Evolutionary conservation across 2,329 filamentous ascomycete species (phyloP).

Genomic region (Botrytis fragariae): DNA sequence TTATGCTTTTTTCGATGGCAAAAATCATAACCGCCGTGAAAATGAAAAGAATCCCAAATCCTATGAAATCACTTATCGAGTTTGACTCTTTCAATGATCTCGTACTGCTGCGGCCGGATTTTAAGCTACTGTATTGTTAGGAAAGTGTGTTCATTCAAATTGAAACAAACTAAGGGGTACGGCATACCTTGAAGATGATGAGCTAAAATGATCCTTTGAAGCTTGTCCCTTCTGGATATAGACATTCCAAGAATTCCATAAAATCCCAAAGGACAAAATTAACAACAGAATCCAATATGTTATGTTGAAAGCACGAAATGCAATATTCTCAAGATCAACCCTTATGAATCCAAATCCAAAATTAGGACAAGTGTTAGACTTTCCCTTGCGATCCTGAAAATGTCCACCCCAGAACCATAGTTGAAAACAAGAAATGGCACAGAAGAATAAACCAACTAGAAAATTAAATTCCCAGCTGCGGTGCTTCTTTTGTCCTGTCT

Average conservation of each 20-base stretch:
- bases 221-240: background rate
- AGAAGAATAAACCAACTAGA: background rate
- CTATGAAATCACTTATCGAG: background rate
- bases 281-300: background rate
- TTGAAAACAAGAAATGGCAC: background rate
- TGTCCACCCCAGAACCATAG: slow-evolving; percentile 6
- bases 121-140: background rate
- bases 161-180: background rate
- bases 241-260: background rate
- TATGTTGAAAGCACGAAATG: slow-evolving; percentile 2
- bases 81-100: background rate
- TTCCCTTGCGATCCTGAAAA: background rate
- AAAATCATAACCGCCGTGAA: background rate
- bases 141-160: background rate
- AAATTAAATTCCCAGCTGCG: background rate
- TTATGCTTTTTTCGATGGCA: background rate
- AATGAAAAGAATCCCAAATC: background rate
- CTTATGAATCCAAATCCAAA: background rate
- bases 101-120: background rate
- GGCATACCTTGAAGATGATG: background rate
- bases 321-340: slow-evolving; percentile 3
- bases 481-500: background rate
- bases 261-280: background rate
- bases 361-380: background rate
- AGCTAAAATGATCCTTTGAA: background rate